phyloP scores from a whole-genome alignment of 1,284 basidiomycete species.

The Puccinia triticina region DNA sequence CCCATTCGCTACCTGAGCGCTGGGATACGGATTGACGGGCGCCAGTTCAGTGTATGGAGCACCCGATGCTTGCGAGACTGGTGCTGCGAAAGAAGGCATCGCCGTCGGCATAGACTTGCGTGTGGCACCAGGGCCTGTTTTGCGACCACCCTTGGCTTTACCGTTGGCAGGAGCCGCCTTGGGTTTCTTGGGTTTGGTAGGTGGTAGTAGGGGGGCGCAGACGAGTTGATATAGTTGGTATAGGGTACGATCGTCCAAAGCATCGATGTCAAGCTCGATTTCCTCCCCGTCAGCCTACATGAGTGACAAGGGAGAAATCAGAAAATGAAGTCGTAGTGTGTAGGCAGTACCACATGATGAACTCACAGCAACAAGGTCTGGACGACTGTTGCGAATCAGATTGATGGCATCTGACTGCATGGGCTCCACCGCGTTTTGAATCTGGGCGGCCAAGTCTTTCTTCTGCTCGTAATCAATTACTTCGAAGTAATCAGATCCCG shows the following conservation, averaged over 20 bases:
- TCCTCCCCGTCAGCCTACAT: slow-evolving; percentile 79
- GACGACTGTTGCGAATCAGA: slow-evolving; percentile 89
- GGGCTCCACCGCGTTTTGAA: slow-evolving; percentile 74
- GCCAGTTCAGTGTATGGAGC: background rate
- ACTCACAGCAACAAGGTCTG: slow-evolving; percentile 73
- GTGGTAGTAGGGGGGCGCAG: slow-evolving; percentile 67
- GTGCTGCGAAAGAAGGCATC: background rate
- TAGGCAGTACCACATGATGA: background rate
- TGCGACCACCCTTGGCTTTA: slow-evolving; percentile 1
- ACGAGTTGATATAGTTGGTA: slow-evolving; percentile 93
- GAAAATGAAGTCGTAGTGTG: background rate
- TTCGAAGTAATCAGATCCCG: slow-evolving; percentile 64
- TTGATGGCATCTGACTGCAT: slow-evolving; percentile 81
- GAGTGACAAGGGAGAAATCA: slow-evolving; percentile 35
- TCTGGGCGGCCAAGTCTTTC: slow-evolving; percentile 91
- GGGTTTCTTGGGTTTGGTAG: slow-evolving; percentile 31
- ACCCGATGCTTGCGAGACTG: background rate
- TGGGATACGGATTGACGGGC: background rate
- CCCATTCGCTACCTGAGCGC: background rate
- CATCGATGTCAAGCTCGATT: slow-evolving; percentile 94
- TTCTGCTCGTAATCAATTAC: slow-evolving; percentile 89
- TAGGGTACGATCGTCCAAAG: slow-evolving; percentile 77
- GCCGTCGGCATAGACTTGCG: slow-evolving; percentile 20
- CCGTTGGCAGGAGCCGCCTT: slow-evolving; percentile 27
- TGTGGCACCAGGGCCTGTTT: background rate